phyloP scores from a whole-genome alignment of 2,329 filamentous ascomycete species.

The Sarocladiaceae sp. region DNA sequence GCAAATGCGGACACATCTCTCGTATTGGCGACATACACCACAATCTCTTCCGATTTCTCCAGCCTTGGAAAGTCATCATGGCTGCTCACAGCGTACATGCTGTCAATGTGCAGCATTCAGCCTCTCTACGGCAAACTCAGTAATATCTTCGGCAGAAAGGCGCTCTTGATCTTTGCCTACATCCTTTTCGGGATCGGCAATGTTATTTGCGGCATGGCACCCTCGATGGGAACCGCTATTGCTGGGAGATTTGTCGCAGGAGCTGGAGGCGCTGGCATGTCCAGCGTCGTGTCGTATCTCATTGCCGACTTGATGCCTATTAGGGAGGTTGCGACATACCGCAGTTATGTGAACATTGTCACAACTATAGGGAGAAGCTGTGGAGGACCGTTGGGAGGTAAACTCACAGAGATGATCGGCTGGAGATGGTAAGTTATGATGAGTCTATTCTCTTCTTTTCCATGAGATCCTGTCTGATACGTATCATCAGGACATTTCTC shows the following conservation, averaged over 20 bases:
- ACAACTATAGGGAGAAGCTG: slow-evolving; percentile 10
- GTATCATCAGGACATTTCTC: slow-evolving; percentile 6
- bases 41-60: slow-evolving; percentile 11
- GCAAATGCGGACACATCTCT: slow-evolving; percentile 11
- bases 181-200: slow-evolving; percentile 16
- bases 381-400: slow-evolving; percentile 12
- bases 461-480: no score
- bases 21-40: slow-evolving; percentile 11
- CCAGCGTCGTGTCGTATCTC: slow-evolving; percentile 49
- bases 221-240: slow-evolving; percentile 8
- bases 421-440: slow-evolving; percentile 12
- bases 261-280: slow-evolving; percentile 52
- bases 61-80: slow-evolving; percentile 10
- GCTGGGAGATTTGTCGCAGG: not conserved
- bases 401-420: slow-evolving; percentile 10
- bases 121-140: slow-evolving; percentile 40
- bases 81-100: slow-evolving; percentile 19
- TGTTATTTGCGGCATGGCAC: slow-evolving; percentile 20
- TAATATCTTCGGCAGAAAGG: slow-evolving; percentile 17
- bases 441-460: not conserved
- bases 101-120: slow-evolving; percentile 19
- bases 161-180: slow-evolving; percentile 15
- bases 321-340: slow-evolving; percentile 11
- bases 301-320: slow-evolving; percentile 10
- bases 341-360: slow-evolving; percentile 13